Evolutionary conservation across 2,329 filamentous ascomycete genomes (phyloP).

Genomic region (Neopestalotiopsis clavispora): DNA sequence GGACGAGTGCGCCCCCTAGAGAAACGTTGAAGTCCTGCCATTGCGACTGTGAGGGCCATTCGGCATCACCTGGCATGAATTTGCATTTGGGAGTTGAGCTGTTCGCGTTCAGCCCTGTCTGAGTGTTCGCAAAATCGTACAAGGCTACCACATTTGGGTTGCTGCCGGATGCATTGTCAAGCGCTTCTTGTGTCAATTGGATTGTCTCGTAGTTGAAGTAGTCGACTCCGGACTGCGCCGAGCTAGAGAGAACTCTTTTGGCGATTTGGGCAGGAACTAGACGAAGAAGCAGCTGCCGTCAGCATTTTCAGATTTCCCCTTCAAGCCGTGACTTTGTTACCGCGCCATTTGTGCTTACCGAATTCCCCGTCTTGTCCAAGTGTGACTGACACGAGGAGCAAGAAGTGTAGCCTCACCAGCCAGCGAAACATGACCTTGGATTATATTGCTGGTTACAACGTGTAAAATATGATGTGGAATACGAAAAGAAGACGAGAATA

Average conservation of each 20-base stretch:
- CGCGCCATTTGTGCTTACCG: neutral
- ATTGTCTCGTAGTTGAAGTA: slow-evolving; percentile 7
- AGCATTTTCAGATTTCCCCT: neutral
- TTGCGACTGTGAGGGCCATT: slow-evolving; percentile 32
- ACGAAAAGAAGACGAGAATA: too few species aligned
- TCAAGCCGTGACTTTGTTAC: too few species aligned
- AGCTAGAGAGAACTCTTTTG: neutral
- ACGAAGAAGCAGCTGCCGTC: neutral
- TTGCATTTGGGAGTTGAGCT: slow-evolving; percentile 32
- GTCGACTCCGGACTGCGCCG: neutral
- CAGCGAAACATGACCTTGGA: neutral
- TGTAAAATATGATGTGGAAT: too few species aligned
- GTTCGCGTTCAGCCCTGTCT: neutral
- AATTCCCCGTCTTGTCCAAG: neutral
- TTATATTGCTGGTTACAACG: too few species aligned
- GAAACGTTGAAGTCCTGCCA: slow-evolving; percentile 43
- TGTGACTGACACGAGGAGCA: neutral
- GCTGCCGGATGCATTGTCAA: neutral
- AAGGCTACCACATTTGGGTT: neutral
- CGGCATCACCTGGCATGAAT: slow-evolving; percentile 36
- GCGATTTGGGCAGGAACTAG: neutral
- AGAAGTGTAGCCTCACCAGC: neutral
- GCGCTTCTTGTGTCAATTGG: neutral
- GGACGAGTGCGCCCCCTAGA: slow-evolving; percentile 37
- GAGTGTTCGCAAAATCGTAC: neutral